These are phyloP conservation scores for Dinochytrium kinnereticum DNA, from an alignment of 371 early-diverging fungal species.

Conservation along the genomic window DNA sequence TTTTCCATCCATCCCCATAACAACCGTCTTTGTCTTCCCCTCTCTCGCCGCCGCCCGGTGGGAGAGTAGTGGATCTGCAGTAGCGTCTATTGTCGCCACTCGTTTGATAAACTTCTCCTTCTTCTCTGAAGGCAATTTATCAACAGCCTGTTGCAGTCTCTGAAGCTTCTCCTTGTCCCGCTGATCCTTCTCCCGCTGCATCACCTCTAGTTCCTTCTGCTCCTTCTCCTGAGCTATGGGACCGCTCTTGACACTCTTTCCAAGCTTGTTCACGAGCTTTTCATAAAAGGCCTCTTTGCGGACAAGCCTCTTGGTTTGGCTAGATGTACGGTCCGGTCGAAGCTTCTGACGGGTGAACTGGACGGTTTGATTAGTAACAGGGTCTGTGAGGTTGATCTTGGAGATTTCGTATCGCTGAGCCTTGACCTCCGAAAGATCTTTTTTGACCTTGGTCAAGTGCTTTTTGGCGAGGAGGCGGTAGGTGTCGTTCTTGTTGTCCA, in stretches of 20 bases:
- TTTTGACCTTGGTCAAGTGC: slow-evolving; percentile 29
- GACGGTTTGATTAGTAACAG: slow-evolving; percentile 33
- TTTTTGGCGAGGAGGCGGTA: slow-evolving; percentile 39
- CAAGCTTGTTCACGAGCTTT: slow-evolving; percentile 35
- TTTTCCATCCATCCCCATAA: slow-evolving; percentile 19
- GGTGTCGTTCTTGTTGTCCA: slow-evolving; percentile 53
- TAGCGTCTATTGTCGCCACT: not conserved
- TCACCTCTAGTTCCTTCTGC: slow-evolving; percentile 8
- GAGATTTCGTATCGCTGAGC: slow-evolving; percentile 30
- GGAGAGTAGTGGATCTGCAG: not conserved
- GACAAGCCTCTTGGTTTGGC: slow-evolving; percentile 31
- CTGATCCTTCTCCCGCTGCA: slow-evolving; percentile 13
- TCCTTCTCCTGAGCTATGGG: slow-evolving; percentile 35
- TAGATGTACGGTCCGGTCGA: slow-evolving; percentile 18
- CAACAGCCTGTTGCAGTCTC: slow-evolving; percentile 23
- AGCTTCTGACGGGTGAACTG: slow-evolving; percentile 9
- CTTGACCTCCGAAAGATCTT: slow-evolving; percentile 38
- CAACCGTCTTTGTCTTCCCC: slow-evolving; percentile 11
- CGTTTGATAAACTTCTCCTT: not conserved
- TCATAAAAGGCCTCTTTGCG: slow-evolving; percentile 31
- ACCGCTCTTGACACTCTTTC: slow-evolving; percentile 24
- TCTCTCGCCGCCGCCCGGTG: not conserved
- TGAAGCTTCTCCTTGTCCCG: not conserved
- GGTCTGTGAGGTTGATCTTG: slow-evolving; percentile 38
- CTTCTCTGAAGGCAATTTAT: slow-evolving; percentile 3